Evolutionary conservation across 169 alveolate genomes (phyloP).

Genomic region (Neospora caninum): DNA sequence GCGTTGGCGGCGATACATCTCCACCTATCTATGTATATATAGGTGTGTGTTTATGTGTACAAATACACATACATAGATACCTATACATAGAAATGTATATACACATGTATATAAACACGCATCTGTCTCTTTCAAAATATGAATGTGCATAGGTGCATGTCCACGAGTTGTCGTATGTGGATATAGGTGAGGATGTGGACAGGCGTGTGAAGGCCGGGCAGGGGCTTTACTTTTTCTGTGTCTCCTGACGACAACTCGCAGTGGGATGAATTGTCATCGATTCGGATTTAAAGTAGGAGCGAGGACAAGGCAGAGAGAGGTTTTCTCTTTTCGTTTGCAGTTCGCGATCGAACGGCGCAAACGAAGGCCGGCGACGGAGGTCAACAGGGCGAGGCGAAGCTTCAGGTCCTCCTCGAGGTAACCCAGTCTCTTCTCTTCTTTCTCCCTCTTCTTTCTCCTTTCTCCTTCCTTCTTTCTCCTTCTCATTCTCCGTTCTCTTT

Average conservation of each 20-base stretch:
- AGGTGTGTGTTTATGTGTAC: not conserved
- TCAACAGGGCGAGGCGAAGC: not conserved
- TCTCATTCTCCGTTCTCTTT: not conserved
- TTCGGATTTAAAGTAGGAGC: too few species aligned
- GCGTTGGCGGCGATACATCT: too few species aligned
- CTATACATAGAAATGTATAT: not conserved
- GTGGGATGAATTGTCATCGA: too few species aligned
- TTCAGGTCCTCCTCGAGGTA: conserved; percentile 37
- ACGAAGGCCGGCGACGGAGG: not conserved
- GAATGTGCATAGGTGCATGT: too few species aligned
- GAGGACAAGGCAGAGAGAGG: too few species aligned
- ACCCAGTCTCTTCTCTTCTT: not conserved
- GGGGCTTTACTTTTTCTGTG: too few species aligned
- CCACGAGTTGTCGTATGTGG: too few species aligned
- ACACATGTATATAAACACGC: not conserved
- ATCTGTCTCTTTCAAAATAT: too few species aligned
- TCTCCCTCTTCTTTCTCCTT: not conserved
- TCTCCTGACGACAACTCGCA: too few species aligned
- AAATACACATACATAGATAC: too few species aligned
- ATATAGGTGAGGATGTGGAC: too few species aligned
- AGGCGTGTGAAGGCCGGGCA: too few species aligned
- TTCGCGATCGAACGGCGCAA: conserved; percentile 10
- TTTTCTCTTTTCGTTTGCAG: not conserved
- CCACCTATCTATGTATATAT: not conserved
- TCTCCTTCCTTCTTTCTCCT: not conserved